These are phyloP conservation scores for Pythium brachiatum DNA, from an alignment of 352 stramenopile genomes.

Conservation along the genomic window DNA sequence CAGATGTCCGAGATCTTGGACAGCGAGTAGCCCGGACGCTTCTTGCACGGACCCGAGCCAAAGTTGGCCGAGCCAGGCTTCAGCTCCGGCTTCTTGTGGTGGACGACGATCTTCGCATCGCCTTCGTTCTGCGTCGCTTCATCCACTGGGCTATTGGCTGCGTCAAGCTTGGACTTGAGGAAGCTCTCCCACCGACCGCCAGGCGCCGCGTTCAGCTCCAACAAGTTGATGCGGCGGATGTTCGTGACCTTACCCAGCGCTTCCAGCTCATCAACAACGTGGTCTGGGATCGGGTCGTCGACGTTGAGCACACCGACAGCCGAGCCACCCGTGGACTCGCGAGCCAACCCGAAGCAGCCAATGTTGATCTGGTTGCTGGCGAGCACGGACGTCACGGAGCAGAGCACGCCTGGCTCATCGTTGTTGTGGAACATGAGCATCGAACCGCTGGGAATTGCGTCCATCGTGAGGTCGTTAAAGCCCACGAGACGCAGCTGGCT, in stretches of 20 bases:
- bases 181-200: constrained; percentile 62
- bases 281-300: constrained; percentile 84
- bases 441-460: constrained; percentile 81
- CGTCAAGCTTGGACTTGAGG: constrained; percentile 43
- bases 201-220: constrained; percentile 61
- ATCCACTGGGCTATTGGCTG: constrained; percentile 11
- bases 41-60: constrained; percentile 98
- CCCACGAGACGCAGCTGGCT: constrained; percentile 85
- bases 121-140: constrained; percentile 8
- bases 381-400: constrained; percentile 93
- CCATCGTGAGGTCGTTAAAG: constrained; percentile 87
- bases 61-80: constrained; percentile 94
- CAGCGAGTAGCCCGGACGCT: constrained; percentile 95
- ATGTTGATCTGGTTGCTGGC: constrained; percentile 94
- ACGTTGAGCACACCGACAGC: constrained; percentile 89
- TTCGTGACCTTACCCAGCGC: constrained; percentile 74
- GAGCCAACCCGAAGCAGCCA: constrained; percentile 88
- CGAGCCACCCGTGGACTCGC: constrained; percentile 53
- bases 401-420: constrained; percentile 92
- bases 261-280: constrained; percentile 83
- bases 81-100: constrained; percentile 60
- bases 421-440: constrained; percentile 95
- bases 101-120: constrained; percentile 41
- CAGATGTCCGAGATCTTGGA: constrained; percentile 84
- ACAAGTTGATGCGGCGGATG: constrained; percentile 81